Evolutionary conservation across 2,329 filamentous ascomycete species (phyloP).

Genomic region (Botryotinia convoluta): DNA sequence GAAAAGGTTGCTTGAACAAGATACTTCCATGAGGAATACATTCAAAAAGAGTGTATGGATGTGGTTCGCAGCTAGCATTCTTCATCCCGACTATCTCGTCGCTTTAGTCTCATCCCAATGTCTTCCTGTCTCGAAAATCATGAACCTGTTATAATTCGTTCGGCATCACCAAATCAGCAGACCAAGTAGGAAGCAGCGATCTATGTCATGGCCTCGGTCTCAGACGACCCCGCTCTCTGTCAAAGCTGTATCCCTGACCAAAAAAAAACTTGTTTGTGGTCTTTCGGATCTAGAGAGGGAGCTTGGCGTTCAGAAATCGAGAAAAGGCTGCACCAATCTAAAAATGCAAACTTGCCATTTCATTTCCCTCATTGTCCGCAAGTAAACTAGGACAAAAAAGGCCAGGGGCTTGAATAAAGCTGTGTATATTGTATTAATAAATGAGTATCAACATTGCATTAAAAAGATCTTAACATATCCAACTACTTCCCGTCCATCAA

Average conservation of each 20-base stretch:
- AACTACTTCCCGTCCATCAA: background rate
- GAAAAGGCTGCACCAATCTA: background rate
- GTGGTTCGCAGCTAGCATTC: background rate
- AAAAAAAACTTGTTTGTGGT: background rate
- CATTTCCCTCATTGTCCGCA: background rate
- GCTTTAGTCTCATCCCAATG: background rate
- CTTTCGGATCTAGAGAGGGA: background rate
- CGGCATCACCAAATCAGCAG: background rate
- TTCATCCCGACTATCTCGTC: background rate
- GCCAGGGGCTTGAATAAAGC: too few relatives aligned
- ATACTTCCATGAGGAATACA: background rate
- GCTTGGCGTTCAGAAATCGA: background rate
- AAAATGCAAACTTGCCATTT: background rate
- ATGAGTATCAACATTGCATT: background rate
- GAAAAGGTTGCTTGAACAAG: background rate
- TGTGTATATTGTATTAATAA: background rate
- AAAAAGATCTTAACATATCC: background rate
- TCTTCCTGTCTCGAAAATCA: background rate
- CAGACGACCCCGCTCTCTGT: background rate
- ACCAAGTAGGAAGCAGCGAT: background rate
- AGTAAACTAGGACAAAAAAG: background rate
- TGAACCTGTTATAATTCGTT: too few relatives aligned
- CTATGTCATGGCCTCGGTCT: background rate
- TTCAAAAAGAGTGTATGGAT: background rate
- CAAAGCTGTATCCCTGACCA: background rate